Conservation (phyloP, 2,329 filamentous ascomycete genomes). For the Sporothrix schenckii region DNA sequence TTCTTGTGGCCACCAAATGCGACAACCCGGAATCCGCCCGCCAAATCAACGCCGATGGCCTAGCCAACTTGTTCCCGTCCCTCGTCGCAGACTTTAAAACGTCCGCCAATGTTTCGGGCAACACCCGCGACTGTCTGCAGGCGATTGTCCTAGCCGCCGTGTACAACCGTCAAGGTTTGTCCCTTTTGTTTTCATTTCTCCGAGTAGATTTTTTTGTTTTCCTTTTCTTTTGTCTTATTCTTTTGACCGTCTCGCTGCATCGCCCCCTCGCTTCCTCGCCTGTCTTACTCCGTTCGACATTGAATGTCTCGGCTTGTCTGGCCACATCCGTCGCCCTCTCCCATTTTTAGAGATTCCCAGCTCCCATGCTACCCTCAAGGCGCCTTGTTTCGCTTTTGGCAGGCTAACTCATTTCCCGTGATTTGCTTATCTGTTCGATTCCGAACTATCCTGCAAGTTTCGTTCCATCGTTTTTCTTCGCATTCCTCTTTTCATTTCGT, state of each 20-base stretch:
- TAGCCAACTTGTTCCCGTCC: slow-evolving; percentile 66
- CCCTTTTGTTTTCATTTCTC: neutral
- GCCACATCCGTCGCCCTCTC: slow-evolving; percentile 2
- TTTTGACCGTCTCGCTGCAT: neutral
- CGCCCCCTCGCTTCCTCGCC: neutral
- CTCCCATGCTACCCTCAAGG: neutral
- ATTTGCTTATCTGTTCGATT: slow-evolving; percentile 1
- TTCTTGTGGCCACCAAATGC: slow-evolving; percentile 88
- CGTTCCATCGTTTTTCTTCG: neutral
- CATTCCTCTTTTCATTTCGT: neutral
- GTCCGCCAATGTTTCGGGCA: slow-evolving; percentile 69
- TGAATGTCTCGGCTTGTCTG: slow-evolving; percentile 18
- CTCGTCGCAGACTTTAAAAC: slow-evolving; percentile 75
- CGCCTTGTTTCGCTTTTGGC: slow-evolving; percentile 11
- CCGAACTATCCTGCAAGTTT: too few species aligned
- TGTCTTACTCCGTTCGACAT: slow-evolving; percentile 7
- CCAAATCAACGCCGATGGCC: slow-evolving; percentile 68
- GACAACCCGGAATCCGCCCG: slow-evolving; percentile 72
- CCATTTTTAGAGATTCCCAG: neutral
- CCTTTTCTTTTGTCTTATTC: neutral
- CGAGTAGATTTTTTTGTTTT: neutral
- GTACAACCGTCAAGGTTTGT: slow-evolving; percentile 68
- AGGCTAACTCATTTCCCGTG: slow-evolving; percentile 26
- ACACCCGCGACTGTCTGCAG: slow-evolving; percentile 73
- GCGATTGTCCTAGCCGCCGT: slow-evolving; percentile 74